Evolutionary conservation across 1,284 basidiomycete genomes (phyloP).

Genomic region (Trichosporon faecale): DNA sequence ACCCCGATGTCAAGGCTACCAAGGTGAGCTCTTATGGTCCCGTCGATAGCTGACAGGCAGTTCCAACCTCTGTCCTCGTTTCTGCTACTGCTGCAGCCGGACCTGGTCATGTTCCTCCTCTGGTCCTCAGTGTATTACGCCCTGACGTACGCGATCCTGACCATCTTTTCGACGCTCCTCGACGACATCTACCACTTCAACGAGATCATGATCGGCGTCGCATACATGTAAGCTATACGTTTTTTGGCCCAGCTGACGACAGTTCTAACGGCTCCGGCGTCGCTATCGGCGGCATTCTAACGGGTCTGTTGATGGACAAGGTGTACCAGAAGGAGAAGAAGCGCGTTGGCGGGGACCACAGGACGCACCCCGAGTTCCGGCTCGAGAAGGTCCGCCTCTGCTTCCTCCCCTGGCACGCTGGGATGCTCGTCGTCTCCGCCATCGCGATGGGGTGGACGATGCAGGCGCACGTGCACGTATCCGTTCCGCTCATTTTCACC

Average conservation of each 20-base stretch:
- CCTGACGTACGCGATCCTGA: slow-evolving; percentile 41
- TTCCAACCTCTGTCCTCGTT: slow-evolving; percentile 39
- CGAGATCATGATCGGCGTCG: slow-evolving; percentile 39
- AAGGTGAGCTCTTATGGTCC: neutral
- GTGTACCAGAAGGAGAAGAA: slow-evolving; percentile 35
- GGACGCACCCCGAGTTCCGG: slow-evolving; percentile 30
- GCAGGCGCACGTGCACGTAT: slow-evolving; percentile 31
- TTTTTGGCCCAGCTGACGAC: neutral
- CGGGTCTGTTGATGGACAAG: slow-evolving; percentile 39
- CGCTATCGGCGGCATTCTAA: slow-evolving; percentile 31
- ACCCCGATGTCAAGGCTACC: neutral
- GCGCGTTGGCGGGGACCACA: slow-evolving; percentile 37
- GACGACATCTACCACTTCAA: slow-evolving; percentile 33
- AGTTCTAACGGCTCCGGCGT: slow-evolving; percentile 41
- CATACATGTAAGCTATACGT: slow-evolving; percentile 37
- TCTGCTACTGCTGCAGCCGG: slow-evolving; percentile 36
- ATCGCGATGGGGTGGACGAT: slow-evolving; percentile 42
- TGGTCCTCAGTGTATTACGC: slow-evolving; percentile 41
- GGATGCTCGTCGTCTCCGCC: slow-evolving; percentile 27
- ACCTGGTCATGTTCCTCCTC: slow-evolving; percentile 36
- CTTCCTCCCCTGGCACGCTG: slow-evolving; percentile 32
- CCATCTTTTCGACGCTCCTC: slow-evolving; percentile 41
- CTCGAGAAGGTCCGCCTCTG: slow-evolving; percentile 36
- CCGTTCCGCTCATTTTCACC: slow-evolving; percentile 38
- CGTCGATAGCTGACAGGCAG: slow-evolving; percentile 17